phyloP scores from a whole-genome alignment of 2,329 filamentous ascomycete genomes.

The Aschersonia sp. region DNA sequence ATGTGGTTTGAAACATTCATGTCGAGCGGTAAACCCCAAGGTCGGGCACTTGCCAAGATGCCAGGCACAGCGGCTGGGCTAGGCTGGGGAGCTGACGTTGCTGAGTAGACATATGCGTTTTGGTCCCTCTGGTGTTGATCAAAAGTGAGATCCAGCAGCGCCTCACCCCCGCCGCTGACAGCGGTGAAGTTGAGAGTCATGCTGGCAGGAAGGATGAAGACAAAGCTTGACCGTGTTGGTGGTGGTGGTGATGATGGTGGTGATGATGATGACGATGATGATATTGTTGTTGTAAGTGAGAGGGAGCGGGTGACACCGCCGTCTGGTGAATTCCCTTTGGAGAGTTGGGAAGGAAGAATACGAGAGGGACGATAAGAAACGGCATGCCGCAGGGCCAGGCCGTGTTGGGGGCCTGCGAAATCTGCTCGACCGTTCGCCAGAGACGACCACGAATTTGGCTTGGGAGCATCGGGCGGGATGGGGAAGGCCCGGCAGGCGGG shows the following conservation, averaged over 20 bases:
- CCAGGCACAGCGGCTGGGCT: conserved; percentile 17
- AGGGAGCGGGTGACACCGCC: conserved; percentile 27
- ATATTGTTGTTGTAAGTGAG: conserved; percentile 22
- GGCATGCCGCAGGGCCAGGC: conserved; percentile 2
- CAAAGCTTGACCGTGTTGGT: too few species aligned
- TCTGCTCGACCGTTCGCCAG: conserved; percentile 1
- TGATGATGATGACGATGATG: conserved; percentile 9
- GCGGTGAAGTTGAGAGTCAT: conserved; percentile 45
- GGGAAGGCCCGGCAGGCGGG: conserved; percentile 3
- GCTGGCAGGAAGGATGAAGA: conserved; percentile 13
- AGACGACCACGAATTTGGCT: conserved; percentile 1
- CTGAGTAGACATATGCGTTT: conserved; percentile 22
- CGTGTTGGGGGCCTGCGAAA: conserved; percentile 3
- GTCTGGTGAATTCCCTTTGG: conserved; percentile 21
- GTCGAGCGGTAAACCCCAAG: conserved; percentile 39
- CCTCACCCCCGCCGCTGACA: conserved; percentile 38
- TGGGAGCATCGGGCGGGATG: conserved; percentile 4
- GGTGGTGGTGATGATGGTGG: not conserved
- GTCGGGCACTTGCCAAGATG: conserved; percentile 21
- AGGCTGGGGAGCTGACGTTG: conserved; percentile 11
- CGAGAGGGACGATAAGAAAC: conserved; percentile 1
- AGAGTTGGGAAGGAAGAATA: not conserved
- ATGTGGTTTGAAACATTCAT: conserved; percentile 28
- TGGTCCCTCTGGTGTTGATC: conserved; percentile 43
- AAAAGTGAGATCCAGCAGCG: conserved; percentile 45